Percentiles rank a stretch among this genome's conserved stretches.
Evolutionary conservation across 2,329 filamentous ascomycete species (phyloP).

Genomic region (Didymella exigua): DNA sequence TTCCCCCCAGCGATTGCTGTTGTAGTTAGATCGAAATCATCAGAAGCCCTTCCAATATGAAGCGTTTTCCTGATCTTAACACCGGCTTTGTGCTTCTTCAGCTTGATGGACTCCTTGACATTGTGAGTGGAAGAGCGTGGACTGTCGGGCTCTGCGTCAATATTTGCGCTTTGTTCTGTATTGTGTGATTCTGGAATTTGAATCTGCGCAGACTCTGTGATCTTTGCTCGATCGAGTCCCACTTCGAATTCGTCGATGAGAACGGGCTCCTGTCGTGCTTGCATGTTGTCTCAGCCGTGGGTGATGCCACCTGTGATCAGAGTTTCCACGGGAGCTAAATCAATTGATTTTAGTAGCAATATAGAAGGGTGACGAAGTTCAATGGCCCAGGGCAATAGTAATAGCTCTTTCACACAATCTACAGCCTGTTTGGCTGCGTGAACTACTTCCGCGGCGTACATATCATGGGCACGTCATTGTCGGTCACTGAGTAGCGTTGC

Average conservation of each 20-base stretch:
- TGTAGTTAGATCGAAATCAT: constrained; percentile 16
- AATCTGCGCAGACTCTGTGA: constrained; percentile 17
- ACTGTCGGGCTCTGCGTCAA: constrained; percentile 9
- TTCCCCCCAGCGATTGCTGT: constrained; percentile 24
- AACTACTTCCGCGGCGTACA: not conserved
- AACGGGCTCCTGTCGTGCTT: constrained; percentile 6
- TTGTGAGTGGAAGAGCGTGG: constrained; percentile 18
- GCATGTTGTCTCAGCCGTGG: constrained; percentile 2
- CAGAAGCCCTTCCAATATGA: constrained; percentile 29
- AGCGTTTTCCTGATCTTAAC: constrained; percentile 31
- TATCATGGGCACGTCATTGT: constrained; percentile 7
- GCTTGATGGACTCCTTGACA: constrained; percentile 23
- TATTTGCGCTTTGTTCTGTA: not conserved
- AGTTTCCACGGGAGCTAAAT: not conserved
- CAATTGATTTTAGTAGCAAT: not conserved
- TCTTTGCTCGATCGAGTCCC: constrained; percentile 23
- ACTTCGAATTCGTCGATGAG: constrained; percentile 8
- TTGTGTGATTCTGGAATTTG: constrained; percentile 10
- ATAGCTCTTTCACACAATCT: not conserved
- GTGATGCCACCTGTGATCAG: not conserved
- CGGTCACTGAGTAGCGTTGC: not conserved
- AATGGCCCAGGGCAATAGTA: not conserved
- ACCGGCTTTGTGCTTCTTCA: constrained; percentile 28
- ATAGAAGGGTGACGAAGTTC: not conserved
- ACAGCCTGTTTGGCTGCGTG: not conserved